Evolutionary conservation across 148 eudicot genomes (phyloP).

Genomic region (Fagopyrum homotropicum): DNA sequence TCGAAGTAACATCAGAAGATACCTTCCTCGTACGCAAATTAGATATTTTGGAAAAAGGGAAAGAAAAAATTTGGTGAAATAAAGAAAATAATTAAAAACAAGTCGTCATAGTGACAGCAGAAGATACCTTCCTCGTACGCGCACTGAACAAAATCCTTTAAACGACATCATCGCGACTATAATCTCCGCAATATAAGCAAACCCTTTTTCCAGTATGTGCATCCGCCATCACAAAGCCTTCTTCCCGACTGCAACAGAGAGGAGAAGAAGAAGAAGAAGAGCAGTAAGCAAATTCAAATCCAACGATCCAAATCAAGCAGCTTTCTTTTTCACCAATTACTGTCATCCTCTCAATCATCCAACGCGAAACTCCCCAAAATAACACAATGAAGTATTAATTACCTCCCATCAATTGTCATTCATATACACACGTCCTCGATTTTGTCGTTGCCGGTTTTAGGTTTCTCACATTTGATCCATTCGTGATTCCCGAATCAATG

Average conservation of each 20-base stretch:
- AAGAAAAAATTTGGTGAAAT: too few relatives aligned
- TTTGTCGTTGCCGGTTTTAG: not conserved
- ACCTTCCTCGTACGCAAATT: too few relatives aligned
- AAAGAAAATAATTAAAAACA: too few relatives aligned
- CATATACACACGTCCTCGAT: not conserved
- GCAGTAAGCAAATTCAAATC: not conserved
- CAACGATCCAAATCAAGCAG: not conserved
- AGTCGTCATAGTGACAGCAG: too few relatives aligned
- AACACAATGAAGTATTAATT: not conserved
- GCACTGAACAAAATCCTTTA: not conserved
- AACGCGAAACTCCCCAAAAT: not conserved
- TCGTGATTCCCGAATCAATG: not conserved
- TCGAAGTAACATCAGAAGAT: too few relatives aligned
- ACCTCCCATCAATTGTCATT: not conserved
- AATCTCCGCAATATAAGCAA: not conserved
- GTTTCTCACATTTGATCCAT: not conserved
- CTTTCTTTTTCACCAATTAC: not conserved
- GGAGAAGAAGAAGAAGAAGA: too few relatives aligned
- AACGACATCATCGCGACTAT: not conserved
- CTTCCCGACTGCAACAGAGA: not conserved
- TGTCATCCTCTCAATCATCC: not conserved
- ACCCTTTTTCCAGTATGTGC: not conserved
- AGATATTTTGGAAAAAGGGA: too few relatives aligned
- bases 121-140: not conserved
- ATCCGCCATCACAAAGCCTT: not conserved